Percentiles rank a stretch among this genome's conserved stretches.
Conservation (phyloP, 257 asterid species). For the Osmanthus fragrans region DNA sequence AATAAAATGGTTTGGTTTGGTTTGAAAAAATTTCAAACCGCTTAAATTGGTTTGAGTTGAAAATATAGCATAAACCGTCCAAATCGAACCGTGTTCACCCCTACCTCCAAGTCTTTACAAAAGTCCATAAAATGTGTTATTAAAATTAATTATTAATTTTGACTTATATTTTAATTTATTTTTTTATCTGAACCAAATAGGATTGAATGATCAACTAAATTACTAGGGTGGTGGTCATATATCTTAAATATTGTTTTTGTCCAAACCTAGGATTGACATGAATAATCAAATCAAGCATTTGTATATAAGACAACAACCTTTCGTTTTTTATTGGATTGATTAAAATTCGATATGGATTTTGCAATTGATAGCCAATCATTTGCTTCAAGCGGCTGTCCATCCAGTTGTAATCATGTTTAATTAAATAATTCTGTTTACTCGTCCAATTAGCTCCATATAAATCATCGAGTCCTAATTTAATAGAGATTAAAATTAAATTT, state of each 20-base stretch:
- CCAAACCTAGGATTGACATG: background rate
- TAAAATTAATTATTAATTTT: too few relatives aligned
- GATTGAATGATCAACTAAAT: background rate
- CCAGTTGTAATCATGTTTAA: background rate
- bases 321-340: background rate
- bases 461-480: too few relatives aligned
- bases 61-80: too few relatives aligned
- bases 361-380: background rate
- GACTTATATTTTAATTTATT: too few relatives aligned
- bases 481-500: too few relatives aligned
- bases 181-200: too few relatives aligned
- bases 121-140: too few relatives aligned
- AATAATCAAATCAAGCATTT: background rate
- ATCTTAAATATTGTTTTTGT: background rate
- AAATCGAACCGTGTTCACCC: too few relatives aligned
- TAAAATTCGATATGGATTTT: background rate
- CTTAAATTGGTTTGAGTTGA: too few relatives aligned
- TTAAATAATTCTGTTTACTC: background rate
- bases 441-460: background rate
- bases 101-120: too few relatives aligned
- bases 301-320: background rate
- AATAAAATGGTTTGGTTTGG: too few relatives aligned
- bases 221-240: background rate
- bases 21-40: too few relatives aligned
- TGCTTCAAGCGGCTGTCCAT: background rate